Evolutionary conservation across 805 yeast species (phyloP).

Genomic region (Saccharomyces kudriavzevii): DNA sequence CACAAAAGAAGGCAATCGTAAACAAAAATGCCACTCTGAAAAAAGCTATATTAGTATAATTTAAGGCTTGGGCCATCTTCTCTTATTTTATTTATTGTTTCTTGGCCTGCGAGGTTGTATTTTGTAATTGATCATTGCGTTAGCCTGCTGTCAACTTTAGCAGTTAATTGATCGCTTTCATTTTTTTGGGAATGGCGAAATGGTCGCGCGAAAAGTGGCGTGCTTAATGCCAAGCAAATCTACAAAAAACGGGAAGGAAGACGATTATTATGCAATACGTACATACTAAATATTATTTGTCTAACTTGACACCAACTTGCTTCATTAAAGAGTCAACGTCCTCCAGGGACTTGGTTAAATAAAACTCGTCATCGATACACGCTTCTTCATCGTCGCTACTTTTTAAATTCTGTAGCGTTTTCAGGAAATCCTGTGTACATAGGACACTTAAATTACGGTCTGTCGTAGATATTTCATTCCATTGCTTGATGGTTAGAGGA

Average conservation of each 20-base stretch:
- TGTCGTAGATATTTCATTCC: conserved; percentile 7
- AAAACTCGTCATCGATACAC: conserved; percentile 12
- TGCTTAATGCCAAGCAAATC: neutral
- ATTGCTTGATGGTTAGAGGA: conserved; percentile 9
- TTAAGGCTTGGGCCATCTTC: conserved; percentile 41
- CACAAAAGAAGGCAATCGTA: conserved; percentile 37
- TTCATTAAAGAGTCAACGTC: neutral
- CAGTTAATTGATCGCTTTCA: neutral
- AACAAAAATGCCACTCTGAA: conserved; percentile 40
- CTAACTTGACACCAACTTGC: neutral
- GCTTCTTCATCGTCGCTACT: conserved; percentile 4
- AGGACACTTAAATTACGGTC: conserved; percentile 4
- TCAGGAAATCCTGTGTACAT: conserved; percentile 11
- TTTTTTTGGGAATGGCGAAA: no score
- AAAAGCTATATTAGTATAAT: conserved; percentile 42
- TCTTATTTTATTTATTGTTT: neutral
- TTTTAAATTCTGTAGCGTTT: conserved; percentile 4
- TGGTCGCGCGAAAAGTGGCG: neutral
- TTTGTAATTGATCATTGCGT: neutral
- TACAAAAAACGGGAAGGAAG: neutral
- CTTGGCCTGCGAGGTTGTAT: neutral
- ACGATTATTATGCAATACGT: neutral
- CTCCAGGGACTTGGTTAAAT: neutral
- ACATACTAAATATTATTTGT: neutral
- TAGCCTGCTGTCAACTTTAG: neutral